Evolutionary conservation across 768 basidiomycete species (phyloP).

Genomic region (Rhodotorula taiwanensis): DNA sequence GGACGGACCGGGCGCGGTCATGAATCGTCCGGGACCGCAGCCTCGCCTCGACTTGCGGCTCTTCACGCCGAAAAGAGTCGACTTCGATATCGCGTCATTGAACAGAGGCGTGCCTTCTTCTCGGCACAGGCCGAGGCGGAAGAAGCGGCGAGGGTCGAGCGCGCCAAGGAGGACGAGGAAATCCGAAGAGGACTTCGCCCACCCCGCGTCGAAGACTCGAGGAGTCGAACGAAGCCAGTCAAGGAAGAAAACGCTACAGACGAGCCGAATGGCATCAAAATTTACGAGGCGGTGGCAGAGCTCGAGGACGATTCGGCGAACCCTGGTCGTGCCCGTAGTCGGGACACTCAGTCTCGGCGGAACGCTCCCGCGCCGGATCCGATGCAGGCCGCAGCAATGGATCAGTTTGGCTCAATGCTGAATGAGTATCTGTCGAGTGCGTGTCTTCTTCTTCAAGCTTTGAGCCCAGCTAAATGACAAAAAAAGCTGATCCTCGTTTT

Average conservation of each 20-base stretch:
- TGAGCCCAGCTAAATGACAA: no score
- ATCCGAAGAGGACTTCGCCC: conserved; percentile 8
- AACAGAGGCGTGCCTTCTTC: not conserved
- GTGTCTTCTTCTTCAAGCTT: conserved; percentile 1
- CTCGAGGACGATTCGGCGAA: not conserved
- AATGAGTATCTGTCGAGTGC: conserved; percentile 38
- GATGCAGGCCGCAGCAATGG: conserved; percentile 21
- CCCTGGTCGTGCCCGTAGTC: not conserved
- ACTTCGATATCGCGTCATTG: conserved; percentile 25
- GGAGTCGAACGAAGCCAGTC: not conserved
- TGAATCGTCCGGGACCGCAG: no score
- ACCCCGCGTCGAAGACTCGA: not conserved
- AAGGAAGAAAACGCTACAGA: not conserved
- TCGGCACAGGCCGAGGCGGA: not conserved
- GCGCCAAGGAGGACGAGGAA: conserved; percentile 7
- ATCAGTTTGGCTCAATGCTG: conserved; percentile 39
- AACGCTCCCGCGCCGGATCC: no score
- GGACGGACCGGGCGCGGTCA: no score
- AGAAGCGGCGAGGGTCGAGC: not conserved
- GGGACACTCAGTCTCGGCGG: no score
- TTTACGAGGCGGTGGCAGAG: conserved; percentile 26
- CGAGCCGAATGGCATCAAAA: not conserved
- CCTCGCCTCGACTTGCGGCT: no score
- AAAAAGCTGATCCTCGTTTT: not conserved
- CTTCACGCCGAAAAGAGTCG: not conserved